These are phyloP conservation scores for Pisolithus microcarpus DNA, from an alignment of 768 basidiomycete genomes.

Conservation along the genomic window DNA sequence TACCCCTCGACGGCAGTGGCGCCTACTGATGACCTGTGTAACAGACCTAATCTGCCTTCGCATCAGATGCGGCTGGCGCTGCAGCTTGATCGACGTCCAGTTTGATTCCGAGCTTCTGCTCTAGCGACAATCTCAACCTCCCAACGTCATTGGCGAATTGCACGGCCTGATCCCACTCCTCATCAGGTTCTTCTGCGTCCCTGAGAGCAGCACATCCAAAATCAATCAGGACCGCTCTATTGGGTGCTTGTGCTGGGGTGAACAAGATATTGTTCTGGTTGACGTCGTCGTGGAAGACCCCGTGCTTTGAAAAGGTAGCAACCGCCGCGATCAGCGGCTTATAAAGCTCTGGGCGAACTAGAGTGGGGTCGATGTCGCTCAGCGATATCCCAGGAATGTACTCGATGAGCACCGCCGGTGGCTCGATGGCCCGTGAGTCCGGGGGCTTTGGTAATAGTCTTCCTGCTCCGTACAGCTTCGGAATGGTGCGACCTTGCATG, in stretches of 20 bases:
- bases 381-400: conserved; percentile 1
- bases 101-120: neutral
- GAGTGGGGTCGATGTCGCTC: neutral
- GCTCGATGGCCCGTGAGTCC: neutral
- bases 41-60: too few relatives aligned
- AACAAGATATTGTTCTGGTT: conserved; percentile 1
- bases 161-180: neutral
- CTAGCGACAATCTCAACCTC: neutral
- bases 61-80: too few relatives aligned
- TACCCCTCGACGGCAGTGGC: too few relatives aligned
- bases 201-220: neutral
- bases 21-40: too few relatives aligned
- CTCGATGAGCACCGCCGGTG: neutral
- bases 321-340: neutral
- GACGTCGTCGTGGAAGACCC: neutral
- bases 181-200: neutral
- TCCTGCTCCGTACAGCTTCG: neutral
- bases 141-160: neutral
- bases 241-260: neutral
- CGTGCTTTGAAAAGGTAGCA: neutral
- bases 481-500: neutral
- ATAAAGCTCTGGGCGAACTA: neutral
- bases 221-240: neutral
- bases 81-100: neutral
- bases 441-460: neutral